phyloP scores from a whole-genome alignment of 2,329 filamentous ascomycete genomes.

The Chrysoporthe puriensis region DNA sequence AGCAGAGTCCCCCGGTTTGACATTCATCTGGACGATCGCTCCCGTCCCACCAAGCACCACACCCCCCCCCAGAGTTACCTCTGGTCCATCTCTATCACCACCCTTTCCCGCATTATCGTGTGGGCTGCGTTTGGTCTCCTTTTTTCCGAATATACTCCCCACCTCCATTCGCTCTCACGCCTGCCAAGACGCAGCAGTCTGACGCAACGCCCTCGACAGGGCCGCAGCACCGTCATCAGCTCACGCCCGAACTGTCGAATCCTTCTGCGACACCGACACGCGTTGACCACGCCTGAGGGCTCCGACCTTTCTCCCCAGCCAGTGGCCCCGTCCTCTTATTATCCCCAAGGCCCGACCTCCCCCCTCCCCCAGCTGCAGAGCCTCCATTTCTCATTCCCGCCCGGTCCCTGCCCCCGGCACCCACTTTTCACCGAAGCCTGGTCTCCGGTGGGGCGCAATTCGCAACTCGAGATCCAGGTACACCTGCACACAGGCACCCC shows the following conservation, averaged over 20 bases:
- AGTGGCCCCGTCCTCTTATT: background rate
- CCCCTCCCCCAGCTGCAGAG: background rate
- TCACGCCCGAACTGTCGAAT: background rate
- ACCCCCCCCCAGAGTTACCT: background rate
- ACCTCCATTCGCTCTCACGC: background rate
- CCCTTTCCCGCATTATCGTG: background rate
- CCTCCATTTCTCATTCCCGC: background rate
- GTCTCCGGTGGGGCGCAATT: conserved; percentile 10
- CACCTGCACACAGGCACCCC: background rate
- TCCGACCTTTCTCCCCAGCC: background rate
- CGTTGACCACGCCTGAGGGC: background rate
- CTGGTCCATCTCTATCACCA: background rate
- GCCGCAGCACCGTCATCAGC: background rate
- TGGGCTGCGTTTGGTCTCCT: background rate
- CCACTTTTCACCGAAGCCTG: conserved; percentile 13
- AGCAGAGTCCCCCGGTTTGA: no score
- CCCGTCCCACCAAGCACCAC: background rate
- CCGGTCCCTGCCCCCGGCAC: conserved; percentile 6
- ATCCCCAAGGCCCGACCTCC: no score
- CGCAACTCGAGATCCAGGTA: conserved; percentile 15
- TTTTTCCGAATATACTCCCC: background rate
- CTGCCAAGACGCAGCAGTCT: background rate
- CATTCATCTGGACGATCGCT: background rate
- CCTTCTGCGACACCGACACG: background rate
- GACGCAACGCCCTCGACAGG: background rate